Percentiles rank a stretch among this genome's conserved stretches.
Conservation (phyloP, 495 filamentous ascomycete species). For the Penicillium flavigenum region DNA sequence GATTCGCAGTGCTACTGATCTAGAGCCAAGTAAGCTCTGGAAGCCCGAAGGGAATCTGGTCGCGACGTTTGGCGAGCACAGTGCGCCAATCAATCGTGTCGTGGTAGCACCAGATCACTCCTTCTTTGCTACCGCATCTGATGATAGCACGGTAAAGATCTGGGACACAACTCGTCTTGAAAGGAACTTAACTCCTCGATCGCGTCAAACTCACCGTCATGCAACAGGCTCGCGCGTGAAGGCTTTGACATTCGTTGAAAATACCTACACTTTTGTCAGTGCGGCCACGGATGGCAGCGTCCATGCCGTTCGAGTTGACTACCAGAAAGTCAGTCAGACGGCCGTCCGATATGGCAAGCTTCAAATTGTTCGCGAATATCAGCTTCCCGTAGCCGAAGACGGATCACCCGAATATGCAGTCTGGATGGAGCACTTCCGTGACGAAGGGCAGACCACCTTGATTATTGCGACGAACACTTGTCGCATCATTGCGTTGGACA, state of each 20-base stretch:
- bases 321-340: slow-evolving; percentile 55
- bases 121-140: slow-evolving; percentile 92
- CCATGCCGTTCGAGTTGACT: slow-evolving; percentile 84
- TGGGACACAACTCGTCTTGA: slow-evolving; percentile 93
- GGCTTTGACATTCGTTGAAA: slow-evolving; percentile 84
- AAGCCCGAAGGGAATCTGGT: slow-evolving; percentile 80
- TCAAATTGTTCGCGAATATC: slow-evolving; percentile 73
- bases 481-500: slow-evolving; percentile 77
- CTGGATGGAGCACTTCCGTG: slow-evolving; percentile 90
- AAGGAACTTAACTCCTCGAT: slow-evolving; percentile 80
- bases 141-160: slow-evolving; percentile 88
- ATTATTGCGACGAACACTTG: slow-evolving; percentile 84
- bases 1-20: slow-evolving; percentile 58
- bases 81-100: slow-evolving; percentile 76
- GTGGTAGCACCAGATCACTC: slow-evolving; percentile 83
- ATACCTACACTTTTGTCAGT: slow-evolving; percentile 89
- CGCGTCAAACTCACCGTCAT: slow-evolving; percentile 84
- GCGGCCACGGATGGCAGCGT: slow-evolving; percentile 88
- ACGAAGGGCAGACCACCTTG: slow-evolving; percentile 75
- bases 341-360: slow-evolving; percentile 72
- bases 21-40: slow-evolving; percentile 62
- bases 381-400: slow-evolving; percentile 55
- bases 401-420: slow-evolving; percentile 67
- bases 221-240: slow-evolving; percentile 67
- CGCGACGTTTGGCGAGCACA: slow-evolving; percentile 86